These are phyloP conservation scores for Aureobasidium lini DNA, from an alignment of 2,329 filamentous ascomycete genomes.

Conservation along the genomic window DNA sequence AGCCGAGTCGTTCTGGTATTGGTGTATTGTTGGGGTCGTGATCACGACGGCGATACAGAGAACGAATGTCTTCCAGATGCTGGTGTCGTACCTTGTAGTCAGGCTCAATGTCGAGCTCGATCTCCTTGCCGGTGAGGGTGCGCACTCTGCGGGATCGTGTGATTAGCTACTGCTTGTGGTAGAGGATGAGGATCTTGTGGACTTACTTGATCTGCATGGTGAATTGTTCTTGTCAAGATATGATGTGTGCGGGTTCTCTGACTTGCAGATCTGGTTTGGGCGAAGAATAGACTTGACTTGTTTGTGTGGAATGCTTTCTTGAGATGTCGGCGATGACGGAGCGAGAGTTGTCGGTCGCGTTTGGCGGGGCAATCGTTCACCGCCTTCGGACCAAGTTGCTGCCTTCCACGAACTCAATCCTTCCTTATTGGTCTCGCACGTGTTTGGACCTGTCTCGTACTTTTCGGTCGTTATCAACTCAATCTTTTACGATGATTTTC, in stretches of 20 bases:
- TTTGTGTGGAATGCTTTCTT: neutral
- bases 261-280: neutral
- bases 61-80: neutral
- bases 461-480: neutral
- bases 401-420: neutral
- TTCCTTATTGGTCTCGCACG: neutral
- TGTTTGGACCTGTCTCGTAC: neutral
- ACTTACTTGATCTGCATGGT: constrained; percentile 19
- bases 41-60: neutral
- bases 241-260: neutral
- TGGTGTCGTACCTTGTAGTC: constrained; percentile 70
- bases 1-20: neutral
- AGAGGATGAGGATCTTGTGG: neutral
- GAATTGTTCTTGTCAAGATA: neutral
- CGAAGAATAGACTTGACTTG: neutral
- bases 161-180: constrained; percentile 8
- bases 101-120: constrained; percentile 93
- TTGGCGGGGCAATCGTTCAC: constrained; percentile 11
- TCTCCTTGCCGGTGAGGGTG: constrained; percentile 96
- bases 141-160: constrained; percentile 60
- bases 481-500: neutral
- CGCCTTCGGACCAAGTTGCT: constrained; percentile 7
- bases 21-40: neutral
- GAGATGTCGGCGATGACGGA: constrained; percentile 2
- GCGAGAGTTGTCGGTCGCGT: neutral